Conservation (phyloP, 2,329 filamentous ascomycete species). For the Colletotrichum liaoningense region DNA sequence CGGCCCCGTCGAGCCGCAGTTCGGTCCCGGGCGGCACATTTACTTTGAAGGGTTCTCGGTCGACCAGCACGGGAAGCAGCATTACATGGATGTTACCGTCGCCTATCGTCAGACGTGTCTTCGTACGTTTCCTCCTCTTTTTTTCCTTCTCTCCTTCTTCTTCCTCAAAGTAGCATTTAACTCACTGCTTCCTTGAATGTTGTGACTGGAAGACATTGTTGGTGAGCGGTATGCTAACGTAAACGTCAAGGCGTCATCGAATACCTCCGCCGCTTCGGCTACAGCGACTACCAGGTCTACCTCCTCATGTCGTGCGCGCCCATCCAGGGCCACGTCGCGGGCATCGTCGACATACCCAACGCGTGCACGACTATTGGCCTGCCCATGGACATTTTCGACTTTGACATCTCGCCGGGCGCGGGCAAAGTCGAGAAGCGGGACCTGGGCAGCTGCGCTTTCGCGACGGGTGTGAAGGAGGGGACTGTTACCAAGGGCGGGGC, state of each 20-base stretch:
- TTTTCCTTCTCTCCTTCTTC: not conserved
- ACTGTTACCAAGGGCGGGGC: constrained; percentile 55
- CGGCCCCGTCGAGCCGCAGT: constrained; percentile 89
- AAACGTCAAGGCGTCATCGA: constrained; percentile 73
- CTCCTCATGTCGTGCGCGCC: constrained; percentile 87
- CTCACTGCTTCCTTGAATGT: not conserved
- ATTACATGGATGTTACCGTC: constrained; percentile 87
- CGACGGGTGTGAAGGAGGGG: constrained; percentile 58
- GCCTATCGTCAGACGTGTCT: constrained; percentile 87
- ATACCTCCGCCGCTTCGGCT: constrained; percentile 81
- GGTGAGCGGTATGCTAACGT: not conserved
- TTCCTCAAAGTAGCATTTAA: not conserved
- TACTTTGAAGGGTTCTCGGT: constrained; percentile 94
- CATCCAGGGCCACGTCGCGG: constrained; percentile 87
- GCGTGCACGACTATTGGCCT: constrained; percentile 89
- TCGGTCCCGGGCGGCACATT: constrained; percentile 82
- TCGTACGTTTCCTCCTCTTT: constrained; percentile 47
- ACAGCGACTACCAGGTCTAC: constrained; percentile 82
- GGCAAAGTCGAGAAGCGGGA: constrained; percentile 54
- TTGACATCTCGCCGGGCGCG: constrained; percentile 80
- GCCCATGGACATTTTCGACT: constrained; percentile 95
- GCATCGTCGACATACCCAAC: constrained; percentile 92
- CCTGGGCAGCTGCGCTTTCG: constrained; percentile 71
- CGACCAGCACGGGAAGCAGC: constrained; percentile 88
- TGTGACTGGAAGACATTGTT: too few relatives aligned